Base-by-base conservation (phyloP, 306 rosid genomes). In the Malus asiatica region DNA sequence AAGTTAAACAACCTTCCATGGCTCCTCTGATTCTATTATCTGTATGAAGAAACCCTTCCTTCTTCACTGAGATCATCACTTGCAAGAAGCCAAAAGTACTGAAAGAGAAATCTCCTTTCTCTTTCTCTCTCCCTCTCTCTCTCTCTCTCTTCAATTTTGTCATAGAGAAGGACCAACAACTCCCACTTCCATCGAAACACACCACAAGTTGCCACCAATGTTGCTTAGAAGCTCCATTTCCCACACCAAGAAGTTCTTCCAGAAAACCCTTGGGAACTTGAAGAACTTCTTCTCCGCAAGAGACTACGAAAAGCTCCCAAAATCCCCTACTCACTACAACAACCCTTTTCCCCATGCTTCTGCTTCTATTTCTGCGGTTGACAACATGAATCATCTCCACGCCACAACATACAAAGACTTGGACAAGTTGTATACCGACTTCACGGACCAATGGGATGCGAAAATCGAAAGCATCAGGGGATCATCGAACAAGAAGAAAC, bases 241-340 rank as follows among this genome's bases (percentile, higher is more conserved):
- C 73, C 83, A 57, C 80, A 89, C 99, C 79, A 92, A 84, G 86
- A 89, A 83, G 84, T 90, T 96, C 87, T 86, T 96, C 74, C 86
- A 80, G 38, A 92, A 82, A 79, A 88, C 97, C 29, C 9, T 96
- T 7, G 84, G 87, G 75, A 89, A 71, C 79, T 77, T 96, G 85
- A 96, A 88, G 86, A 86, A 83, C 44, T 44, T 96, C 67, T 96
- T 96, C 82, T 79, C 97, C 53, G 67, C 73, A 0, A 75, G 71
- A 0, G 83, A 61, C 58, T 96, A 96, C 80, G 62, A 89, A 46
- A 83, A 83, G 85, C 89, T 96, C 53, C 97, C 99, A 5, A 89
- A 90, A 87, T 73, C 94, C 48, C 79, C 88, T 42, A 27, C 66
- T 14, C 18, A 16, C 19, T 84, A 0, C 84, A 67, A 18, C 18